Evolutionary conservation across 2,329 filamentous ascomycete species (phyloP).

Genomic region (Alternaria triticina): DNA sequence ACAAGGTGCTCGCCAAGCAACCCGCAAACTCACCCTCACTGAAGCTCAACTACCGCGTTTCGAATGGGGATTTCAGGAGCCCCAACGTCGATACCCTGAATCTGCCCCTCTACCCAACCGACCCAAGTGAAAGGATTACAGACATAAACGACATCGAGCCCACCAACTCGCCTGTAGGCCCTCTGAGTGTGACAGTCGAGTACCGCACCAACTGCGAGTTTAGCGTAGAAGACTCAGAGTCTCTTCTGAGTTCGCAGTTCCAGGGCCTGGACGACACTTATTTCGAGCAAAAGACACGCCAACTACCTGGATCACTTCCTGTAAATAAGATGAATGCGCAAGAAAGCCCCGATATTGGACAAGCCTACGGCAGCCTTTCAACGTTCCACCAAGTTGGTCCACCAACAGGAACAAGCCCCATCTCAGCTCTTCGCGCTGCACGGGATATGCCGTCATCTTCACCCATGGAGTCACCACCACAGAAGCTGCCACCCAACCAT

Average conservation of each 20-base stretch:
- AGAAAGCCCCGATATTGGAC: conserved; percentile 67
- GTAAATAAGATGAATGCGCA: conserved; percentile 59
- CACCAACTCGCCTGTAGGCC: conserved; percentile 84
- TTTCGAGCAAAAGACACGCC: conserved; percentile 74
- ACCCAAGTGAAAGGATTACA: conserved; percentile 66
- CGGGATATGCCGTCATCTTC: conserved; percentile 61
- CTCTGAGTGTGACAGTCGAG: conserved; percentile 78
- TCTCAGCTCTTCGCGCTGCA: conserved; percentile 79
- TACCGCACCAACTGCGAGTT: conserved; percentile 92
- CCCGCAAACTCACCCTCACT: conserved; percentile 67
- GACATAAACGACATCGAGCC: conserved; percentile 74
- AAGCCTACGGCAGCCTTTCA: conserved; percentile 87
- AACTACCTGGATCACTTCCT: conserved; percentile 77
- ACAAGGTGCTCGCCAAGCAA: conserved; percentile 74
- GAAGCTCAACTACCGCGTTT: conserved; percentile 80
- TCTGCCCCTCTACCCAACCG: conserved; percentile 68
- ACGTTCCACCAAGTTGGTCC: conserved; percentile 84
- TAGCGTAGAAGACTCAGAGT: conserved; percentile 87
- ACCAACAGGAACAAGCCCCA: conserved; percentile 79
- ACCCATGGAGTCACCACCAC: conserved; percentile 58
- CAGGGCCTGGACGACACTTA: conserved; percentile 89
- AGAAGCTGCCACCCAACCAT: conserved; percentile 56
- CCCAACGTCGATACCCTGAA: conserved; percentile 71
- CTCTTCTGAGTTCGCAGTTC: conserved; percentile 88
- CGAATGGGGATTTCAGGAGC: conserved; percentile 63